Evolutionary conservation across 371 early-diverging fungal species (phyloP).

Genomic region (Rhizopus arrhizus): DNA sequence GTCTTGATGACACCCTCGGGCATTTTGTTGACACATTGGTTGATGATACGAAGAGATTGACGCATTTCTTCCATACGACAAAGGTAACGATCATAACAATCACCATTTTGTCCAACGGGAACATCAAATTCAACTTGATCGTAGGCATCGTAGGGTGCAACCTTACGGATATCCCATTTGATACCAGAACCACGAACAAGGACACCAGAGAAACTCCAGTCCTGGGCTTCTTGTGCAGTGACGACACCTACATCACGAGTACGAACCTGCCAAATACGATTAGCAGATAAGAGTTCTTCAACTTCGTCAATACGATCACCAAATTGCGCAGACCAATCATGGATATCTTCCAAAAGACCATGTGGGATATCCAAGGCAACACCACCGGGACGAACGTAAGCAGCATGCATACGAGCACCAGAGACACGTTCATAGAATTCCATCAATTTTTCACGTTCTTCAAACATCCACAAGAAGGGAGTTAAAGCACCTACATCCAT

Average conservation of each 20-base stretch:
- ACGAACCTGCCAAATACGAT: slow-evolving; percentile 95
- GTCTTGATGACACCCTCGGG: slow-evolving; percentile 92
- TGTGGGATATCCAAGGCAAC: slow-evolving; percentile 92
- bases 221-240: slow-evolving; percentile 84
- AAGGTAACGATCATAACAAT: slow-evolving; percentile 95
- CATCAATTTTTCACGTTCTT: slow-evolving; percentile 97
- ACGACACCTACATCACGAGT: slow-evolving; percentile 87
- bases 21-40: slow-evolving; percentile 94
- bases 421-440: slow-evolving; percentile 98
- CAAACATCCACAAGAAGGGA: slow-evolving; percentile 98
- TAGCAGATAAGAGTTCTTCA: slow-evolving; percentile 90
- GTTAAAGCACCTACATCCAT: slow-evolving; percentile 97
- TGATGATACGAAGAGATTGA: slow-evolving; percentile 92
- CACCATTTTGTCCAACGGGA: slow-evolving; percentile 93
- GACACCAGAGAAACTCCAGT: slow-evolving; percentile 93
- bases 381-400: slow-evolving; percentile 97
- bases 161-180: slow-evolving; percentile 95
- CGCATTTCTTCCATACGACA: slow-evolving; percentile 99
- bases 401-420: slow-evolving; percentile 97
- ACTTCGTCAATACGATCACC: slow-evolving; percentile 90
- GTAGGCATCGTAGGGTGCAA: slow-evolving; percentile 94
- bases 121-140: slow-evolving; percentile 95
- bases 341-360: slow-evolving; percentile 93
- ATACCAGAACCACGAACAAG: slow-evolving; percentile 94
- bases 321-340: slow-evolving; percentile 90